Evolutionary conservation across 352 stramenopile species (phyloP), one percentile per base, ranked within the genome.

Genomic region (Pseudoperonospora humuli): DNA sequence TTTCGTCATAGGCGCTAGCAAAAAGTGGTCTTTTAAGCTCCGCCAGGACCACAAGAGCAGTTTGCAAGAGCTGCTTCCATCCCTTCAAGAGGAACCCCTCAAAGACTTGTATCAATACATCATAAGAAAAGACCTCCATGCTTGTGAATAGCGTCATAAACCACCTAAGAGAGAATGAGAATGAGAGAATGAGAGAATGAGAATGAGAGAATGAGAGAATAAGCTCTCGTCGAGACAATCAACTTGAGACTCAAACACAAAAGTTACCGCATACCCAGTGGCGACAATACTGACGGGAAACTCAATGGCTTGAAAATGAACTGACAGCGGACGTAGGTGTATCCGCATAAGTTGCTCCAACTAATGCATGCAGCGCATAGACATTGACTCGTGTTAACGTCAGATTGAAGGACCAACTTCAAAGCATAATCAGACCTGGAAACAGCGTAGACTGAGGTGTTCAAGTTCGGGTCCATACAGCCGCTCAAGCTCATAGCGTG

Each of bases 111-210:
- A 86, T 44, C n/a, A 73, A 52, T 25, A 74, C 57, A 25, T 82
- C 70, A 86, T 82, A n/a, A n/a, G n/a, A n/a, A n/a, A n/a, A n/a
- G n/a, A n/a, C n/a, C n/a, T n/a, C n/a, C n/a, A n/a, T n/a, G 46
- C 75, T 89, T 24, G 64, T 71, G 32, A 86, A 86, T 11, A 89
- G 67, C 19, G 77, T 86, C 72, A 89, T 82, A 59, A 89, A 84
- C 77, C 77, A 89, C 25, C 74, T 89, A 48, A 8, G 1, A 43
- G 14, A 44, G n/a, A n/a, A n/a, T n/a, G n/a, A 21, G 13, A 26
- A 37, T 24, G 20, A 39, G 0, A n/a, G n/a, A n/a, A n/a, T n/a
- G n/a, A n/a, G n/a, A n/a, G n/a, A n/a, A n/a, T n/a, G n/a, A n/a
- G n/a, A n/a, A n/a, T n/a, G n/a, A n/a, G n/a, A n/a, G n/a, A n/a